These are phyloP conservation scores for Coemansia sp. DNA, from an alignment of 192 early-diverging fungal genomes.

Conservation along the genomic window DNA sequence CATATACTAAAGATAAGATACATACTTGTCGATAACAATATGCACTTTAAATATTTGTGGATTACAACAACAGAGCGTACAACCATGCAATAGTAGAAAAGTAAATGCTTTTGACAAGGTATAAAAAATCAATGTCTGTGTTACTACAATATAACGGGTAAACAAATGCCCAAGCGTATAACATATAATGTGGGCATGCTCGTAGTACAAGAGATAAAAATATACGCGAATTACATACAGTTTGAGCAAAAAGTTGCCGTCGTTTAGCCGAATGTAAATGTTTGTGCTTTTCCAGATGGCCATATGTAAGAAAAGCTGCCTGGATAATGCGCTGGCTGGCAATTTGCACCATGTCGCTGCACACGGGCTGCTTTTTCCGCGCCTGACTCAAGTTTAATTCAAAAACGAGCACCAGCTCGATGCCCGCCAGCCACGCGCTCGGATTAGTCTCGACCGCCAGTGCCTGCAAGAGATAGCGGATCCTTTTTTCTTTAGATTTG, in stretches of 20 bases:
- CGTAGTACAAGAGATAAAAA: conserved; percentile 60
- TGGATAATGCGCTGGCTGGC: conserved; percentile 41
- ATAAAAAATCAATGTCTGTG: too few relatives aligned
- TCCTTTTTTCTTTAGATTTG: conserved; percentile 29
- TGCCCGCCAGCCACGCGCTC: conserved; percentile 14
- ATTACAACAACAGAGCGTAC: too few relatives aligned
- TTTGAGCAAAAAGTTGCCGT: conserved; percentile 82
- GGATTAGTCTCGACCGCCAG: conserved; percentile 21
- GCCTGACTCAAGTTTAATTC: conserved; percentile 30
- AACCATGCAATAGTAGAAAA: too few relatives aligned
- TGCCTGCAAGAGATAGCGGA: conserved; percentile 44
- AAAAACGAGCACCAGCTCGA: conserved; percentile 20
- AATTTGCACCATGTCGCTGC: conserved; percentile 43
- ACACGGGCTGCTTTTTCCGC: conserved; percentile 16
- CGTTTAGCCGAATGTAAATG: conserved; percentile 52
- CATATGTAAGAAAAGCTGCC: conserved; percentile 27
- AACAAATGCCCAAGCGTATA: conserved; percentile 66
- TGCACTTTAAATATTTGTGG: too few relatives aligned
- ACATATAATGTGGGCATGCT: conserved; percentile 65
- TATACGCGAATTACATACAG: conserved; percentile 85
- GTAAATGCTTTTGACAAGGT: too few relatives aligned
- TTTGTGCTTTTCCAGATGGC: not conserved
- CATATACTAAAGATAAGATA: too few relatives aligned
- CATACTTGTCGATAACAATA: too few relatives aligned
- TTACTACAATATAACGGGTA: too few relatives aligned